These are phyloP conservation scores for Salix exigua DNA, from an alignment of 345 rosid species.

Conservation along the genomic window DNA sequence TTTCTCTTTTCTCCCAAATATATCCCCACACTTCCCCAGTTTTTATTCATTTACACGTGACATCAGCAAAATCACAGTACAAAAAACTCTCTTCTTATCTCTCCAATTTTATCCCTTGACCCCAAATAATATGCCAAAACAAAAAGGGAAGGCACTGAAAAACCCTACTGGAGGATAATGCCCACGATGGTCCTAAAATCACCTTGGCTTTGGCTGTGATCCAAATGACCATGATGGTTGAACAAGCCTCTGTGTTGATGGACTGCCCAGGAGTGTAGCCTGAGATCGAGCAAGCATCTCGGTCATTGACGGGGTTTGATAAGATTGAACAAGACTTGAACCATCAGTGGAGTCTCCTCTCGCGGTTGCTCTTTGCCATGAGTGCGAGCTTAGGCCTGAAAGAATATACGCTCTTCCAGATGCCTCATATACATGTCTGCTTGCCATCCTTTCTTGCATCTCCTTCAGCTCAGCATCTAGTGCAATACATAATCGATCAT, in stretches of 20 bases:
- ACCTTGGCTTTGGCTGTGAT: conserved; percentile 76
- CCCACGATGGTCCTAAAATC: conserved; percentile 18
- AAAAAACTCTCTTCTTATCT: conserved; percentile 8
- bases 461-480: conserved; percentile 89
- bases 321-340: conserved; percentile 73
- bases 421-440: conserved; percentile 85
- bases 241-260: conserved; percentile 60
- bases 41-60: conserved; percentile 54
- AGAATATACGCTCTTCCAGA: conserved; percentile 94
- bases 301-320: conserved; percentile 89
- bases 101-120: conserved; percentile 19
- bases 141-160: conserved; percentile 15
- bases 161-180: conserved; percentile 4
- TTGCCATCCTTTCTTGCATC: conserved; percentile 96
- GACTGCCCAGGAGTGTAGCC: conserved; percentile 45
- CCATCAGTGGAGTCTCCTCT: conserved; percentile 93
- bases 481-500: conserved; percentile 68
- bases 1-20: conserved; percentile 24
- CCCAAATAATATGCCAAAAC: conserved; percentile 24
- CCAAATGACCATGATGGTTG: conserved; percentile 57
- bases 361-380: conserved; percentile 98
- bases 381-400: conserved; percentile 95
- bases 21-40: conserved; percentile 20
- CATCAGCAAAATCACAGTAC: conserved; percentile 24
- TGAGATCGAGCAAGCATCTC: conserved; percentile 91